A percentile compares a stretch with the other conserved stretches of the same genome.
Conservation (phyloP, 2,329 filamentous ascomycete genomes). For the Fusarium concolor region DNA sequence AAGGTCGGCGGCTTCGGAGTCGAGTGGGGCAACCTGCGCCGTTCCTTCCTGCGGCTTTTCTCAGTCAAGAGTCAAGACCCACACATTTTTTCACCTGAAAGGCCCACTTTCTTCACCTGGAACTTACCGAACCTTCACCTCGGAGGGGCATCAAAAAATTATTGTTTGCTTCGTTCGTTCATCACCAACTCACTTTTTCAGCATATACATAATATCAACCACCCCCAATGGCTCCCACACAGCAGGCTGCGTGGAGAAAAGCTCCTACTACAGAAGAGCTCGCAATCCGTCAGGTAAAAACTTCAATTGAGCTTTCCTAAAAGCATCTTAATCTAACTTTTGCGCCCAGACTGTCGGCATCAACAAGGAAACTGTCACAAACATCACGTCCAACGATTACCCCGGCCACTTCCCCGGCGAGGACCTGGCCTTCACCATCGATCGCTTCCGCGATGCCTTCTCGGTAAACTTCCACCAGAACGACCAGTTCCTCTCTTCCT, state of each 20-base stretch:
- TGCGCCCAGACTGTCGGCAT: constrained; percentile 79
- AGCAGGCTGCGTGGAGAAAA: constrained; percentile 51
- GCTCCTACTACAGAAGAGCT: constrained; percentile 66
- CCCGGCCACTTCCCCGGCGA: constrained; percentile 92
- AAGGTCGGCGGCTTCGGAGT: constrained; percentile 33
- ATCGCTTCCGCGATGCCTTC: constrained; percentile 77
- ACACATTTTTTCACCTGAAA: background rate
- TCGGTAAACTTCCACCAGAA: constrained; percentile 87
- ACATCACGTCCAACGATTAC: constrained; percentile 91
- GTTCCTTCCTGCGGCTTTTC: no score
- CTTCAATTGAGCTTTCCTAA: constrained; percentile 2
- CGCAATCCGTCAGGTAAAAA: constrained; percentile 69
- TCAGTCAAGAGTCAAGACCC: no score
- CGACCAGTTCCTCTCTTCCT: constrained; percentile 79
- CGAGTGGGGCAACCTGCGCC: constrained; percentile 28
- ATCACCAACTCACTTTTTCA: constrained; percentile 12
- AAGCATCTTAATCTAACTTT: constrained; percentile 19
- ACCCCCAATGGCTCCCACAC: constrained; percentile 49
- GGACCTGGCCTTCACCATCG: constrained; percentile 82
- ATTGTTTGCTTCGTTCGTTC: constrained; percentile 31
- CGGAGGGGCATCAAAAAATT: constrained; percentile 51
- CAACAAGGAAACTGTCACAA: constrained; percentile 88
- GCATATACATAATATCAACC: background rate
- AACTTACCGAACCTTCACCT: constrained; percentile 36
- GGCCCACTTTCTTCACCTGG: constrained; percentile 27